Percentiles rank a stretch among this genome's conserved stretches.
Evolutionary conservation across 306 rosid genomes (phyloP).

Genomic region (Vigna hirtella): DNA sequence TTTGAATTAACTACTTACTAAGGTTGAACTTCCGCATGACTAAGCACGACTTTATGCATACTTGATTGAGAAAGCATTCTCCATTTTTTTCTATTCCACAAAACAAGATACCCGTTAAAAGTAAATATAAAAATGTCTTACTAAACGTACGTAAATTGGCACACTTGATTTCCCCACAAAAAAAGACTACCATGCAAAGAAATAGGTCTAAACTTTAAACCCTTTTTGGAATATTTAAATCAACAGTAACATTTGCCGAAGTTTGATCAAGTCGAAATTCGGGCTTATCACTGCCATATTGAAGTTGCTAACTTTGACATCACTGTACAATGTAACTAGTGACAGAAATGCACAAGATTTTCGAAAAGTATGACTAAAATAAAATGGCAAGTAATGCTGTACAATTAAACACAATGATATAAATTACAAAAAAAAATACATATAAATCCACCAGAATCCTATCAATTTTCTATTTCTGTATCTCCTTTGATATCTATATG

Average conservation of each 20-base stretch:
- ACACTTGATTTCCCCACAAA: not conserved
- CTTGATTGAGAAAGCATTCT: not conserved
- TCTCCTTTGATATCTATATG: not conserved
- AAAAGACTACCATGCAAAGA: not conserved
- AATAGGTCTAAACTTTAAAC: too few relatives aligned
- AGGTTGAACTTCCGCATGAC: too few relatives aligned
- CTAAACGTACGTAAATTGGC: not conserved
- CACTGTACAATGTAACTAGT: conserved; percentile 40
- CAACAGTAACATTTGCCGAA: not conserved
- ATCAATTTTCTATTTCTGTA: conserved; percentile 32
- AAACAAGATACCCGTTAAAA: not conserved
- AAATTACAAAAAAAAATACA: not conserved
- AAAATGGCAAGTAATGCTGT: conserved; percentile 18
- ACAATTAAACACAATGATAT: conserved; percentile 3
- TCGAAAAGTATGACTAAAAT: not conserved
- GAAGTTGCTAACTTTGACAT: conserved; percentile 21
- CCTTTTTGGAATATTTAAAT: not conserved
- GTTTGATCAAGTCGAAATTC: not conserved
- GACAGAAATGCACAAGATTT: conserved; percentile 35
- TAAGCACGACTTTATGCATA: not conserved
- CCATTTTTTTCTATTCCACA: not conserved
- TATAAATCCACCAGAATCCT: conserved; percentile 10
- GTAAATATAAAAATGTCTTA: not conserved
- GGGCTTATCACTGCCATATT: not conserved
- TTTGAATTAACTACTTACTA: too few relatives aligned